Evolutionary conservation across 2,329 filamentous ascomycete genomes (phyloP).

Genomic region (Claviceps sp.): DNA sequence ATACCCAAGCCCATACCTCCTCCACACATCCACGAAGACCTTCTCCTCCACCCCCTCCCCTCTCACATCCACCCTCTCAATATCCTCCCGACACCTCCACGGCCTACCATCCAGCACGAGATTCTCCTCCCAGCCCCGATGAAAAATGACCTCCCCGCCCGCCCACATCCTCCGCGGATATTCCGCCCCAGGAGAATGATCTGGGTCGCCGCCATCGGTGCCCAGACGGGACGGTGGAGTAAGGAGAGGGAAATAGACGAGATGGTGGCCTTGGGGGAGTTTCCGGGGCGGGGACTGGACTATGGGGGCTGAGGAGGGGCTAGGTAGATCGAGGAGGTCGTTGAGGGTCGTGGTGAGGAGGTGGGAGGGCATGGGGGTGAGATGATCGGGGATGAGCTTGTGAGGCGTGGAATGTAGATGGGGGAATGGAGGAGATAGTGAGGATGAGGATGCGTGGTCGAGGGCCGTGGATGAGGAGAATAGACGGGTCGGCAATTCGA

Average conservation of each 20-base stretch:
- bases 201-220: constrained; percentile 70
- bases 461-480: not conserved
- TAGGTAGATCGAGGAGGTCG: constrained; percentile 31
- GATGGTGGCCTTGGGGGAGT: constrained; percentile 59
- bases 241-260: constrained; percentile 75
- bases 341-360: constrained; percentile 50
- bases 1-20: constrained; percentile 26
- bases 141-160: constrained; percentile 56
- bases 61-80: constrained; percentile 25
- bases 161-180: constrained; percentile 81
- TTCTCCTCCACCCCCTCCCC: constrained; percentile 25
- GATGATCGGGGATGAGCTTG: constrained; percentile 28
- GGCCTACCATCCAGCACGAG: constrained; percentile 26
- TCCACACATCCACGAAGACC: constrained; percentile 37
- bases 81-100: constrained; percentile 31
- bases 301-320: constrained; percentile 6
- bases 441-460: not conserved
- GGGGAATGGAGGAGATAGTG: not conserved
- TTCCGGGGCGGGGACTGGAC: constrained; percentile 13
- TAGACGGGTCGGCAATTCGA: not conserved
- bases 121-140: constrained; percentile 13
- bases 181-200: constrained; percentile 59
- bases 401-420: constrained; percentile 3
- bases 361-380: constrained; percentile 47
- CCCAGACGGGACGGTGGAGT: constrained; percentile 49